Base-by-base conservation (phyloP, 345 rosid genomes). In the Rhodamnia argentea region DNA sequence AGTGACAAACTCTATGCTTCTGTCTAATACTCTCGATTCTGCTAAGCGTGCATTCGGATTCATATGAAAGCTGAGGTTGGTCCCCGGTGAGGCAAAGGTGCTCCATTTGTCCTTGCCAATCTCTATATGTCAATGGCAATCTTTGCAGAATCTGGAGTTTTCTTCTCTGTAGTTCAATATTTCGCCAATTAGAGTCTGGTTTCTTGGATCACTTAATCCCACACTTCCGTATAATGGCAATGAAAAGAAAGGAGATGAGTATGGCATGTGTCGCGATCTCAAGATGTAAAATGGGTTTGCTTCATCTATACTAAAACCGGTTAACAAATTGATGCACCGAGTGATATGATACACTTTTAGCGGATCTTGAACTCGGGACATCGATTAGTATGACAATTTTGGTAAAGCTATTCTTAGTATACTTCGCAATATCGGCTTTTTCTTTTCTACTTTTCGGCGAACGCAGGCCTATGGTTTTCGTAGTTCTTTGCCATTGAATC, bases 21-120 rank as follows among this genome's bases (percentile, higher is more conserved):
- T 89, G 20, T 89, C 89, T 29, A 89, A 89, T 59, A 87, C 84
- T 10, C 91, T 89, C 4, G 88, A 86, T 64, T 89, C 91, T 27
- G 89, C 91, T 6, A 89, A 89, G 83, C 83, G 88, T 52, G 87
- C 88, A 32, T 37, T 82, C 37, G 27, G 37, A 26, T 82, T 86
- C 85, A 50, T 40, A 59, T 54, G 83, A 86, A 23, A 82, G 24
- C 83, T 52, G 22, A 26, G 54, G 10, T 52, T 22, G 42, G 47
- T 50, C 57, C 51, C 78, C 75, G 3, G 60, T 56, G 24, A 57
- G 62, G 76, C 47, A 62, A 29, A 62, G 22, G 42, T 11, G 32
- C 32, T 84, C n/a, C 24, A 47, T 44, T 62, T 62, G 29, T 62
- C 75, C 42, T 62, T 16, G 75, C 42, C 75, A 15, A 14, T 62